Base-by-base conservation (phyloP, 306 rosid genomes). In the Cotoneaster glaucophyllus region DNA sequence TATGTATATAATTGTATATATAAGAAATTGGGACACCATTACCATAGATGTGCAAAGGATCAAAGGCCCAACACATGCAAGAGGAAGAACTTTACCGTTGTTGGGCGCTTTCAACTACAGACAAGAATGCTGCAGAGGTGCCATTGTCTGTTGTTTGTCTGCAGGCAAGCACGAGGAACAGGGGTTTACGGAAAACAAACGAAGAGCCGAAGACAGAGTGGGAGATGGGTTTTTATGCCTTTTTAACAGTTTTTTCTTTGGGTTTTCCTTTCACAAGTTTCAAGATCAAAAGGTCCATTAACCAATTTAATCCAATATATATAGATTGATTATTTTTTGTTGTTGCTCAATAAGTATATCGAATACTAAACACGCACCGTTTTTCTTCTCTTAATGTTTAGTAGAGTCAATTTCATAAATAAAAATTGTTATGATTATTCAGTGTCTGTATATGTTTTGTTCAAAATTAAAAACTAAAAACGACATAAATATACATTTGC, bases 181-280 rank as follows among this genome's bases (percentile, higher is more conserved):
- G 15, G 26, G 61, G 74, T 48, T 69, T 28, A 50, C 61, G 41
- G 15, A 69, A 69, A 45, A 50, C 41, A 71, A 54, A 31, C 75
- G 50, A 26, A 25, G 14, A 21, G 62, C 22, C 64, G 25, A 22
- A 57, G 28, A 57, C 24, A 22, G 26, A n/a, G 15, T n/a, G 48
- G 64, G 74, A 13, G 32, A n/a, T 32, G 75, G 22, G 65, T 54
- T 71, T 71, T 71, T 71, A 71, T 54, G 75, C n/a, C 64, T 12
- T 53, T 54, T 37, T 0, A 48, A 48, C 54, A 48, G 2, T 48
- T 15, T 5, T 14, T 48, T 48, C 54, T 4, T 15, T 50, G 21
- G 54, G 54, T 50, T 17, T 18, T 50, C 21, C 54, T 17, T 50
- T 18, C 54, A 50, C 21, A 4, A 17, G 19, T 48, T 48, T 48